phyloP scores from a whole-genome alignment of 2,329 filamentous ascomycete genomes.

The Pseudofabraea citricarpa region DNA sequence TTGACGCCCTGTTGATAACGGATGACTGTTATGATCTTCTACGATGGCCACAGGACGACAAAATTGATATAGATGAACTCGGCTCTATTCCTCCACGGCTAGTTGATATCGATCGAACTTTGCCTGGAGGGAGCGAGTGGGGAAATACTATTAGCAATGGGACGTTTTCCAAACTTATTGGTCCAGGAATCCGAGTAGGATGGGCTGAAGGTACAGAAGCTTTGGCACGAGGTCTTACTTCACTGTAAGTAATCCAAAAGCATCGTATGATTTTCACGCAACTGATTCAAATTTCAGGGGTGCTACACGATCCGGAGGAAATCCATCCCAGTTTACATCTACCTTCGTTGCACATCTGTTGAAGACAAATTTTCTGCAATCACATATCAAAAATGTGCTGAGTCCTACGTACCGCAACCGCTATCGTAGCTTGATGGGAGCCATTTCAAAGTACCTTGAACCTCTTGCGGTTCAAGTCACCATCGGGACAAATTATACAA shows the following conservation, averaged over 20 bases:
- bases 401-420: constrained; percentile 47
- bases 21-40: constrained; percentile 73
- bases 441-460: constrained; percentile 14
- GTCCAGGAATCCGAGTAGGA: constrained; percentile 56
- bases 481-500: constrained; percentile 1
- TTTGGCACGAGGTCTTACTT: constrained; percentile 45
- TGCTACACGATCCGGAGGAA: constrained; percentile 25
- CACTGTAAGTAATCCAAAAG: constrained; percentile 32
- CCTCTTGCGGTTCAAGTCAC: constrained; percentile 19
- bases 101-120: constrained; percentile 54
- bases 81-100: constrained; percentile 43
- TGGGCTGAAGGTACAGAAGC: constrained; percentile 60
- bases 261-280: not conserved
- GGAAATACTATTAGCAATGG: constrained; percentile 63
- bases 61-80: not conserved
- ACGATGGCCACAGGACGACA: constrained; percentile 42
- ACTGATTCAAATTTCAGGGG: constrained; percentile 2
- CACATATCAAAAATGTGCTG: constrained; percentile 46
- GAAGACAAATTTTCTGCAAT: constrained; percentile 44
- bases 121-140: constrained; percentile 53
- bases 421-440: constrained; percentile 16
- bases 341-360: constrained; percentile 43
- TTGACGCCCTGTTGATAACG: constrained; percentile 59
- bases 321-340: constrained; percentile 24
- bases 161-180: constrained; percentile 63